Evolutionary conservation across 805 yeast species (phyloP), one percentile per base, ranked within the genome.

Genomic region (Metschnikowia sp.): DNA sequence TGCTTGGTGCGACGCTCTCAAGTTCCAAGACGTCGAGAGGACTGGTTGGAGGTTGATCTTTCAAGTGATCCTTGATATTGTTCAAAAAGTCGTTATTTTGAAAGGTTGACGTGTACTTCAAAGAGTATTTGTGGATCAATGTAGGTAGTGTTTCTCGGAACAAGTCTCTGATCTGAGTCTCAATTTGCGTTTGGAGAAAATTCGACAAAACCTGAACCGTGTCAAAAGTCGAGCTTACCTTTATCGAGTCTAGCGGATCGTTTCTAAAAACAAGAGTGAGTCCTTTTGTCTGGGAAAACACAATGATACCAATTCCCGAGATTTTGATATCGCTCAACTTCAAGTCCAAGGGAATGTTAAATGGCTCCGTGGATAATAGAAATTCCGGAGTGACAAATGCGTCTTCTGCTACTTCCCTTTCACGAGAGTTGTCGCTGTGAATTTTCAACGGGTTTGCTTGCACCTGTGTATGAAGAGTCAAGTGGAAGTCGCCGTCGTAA

Each of bases 61-160:
- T 50, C 44, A 55, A 47, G 28, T 52, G 55, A 32, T 54, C 54
- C 35, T 52, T 54, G 37, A 61, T 43, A 40, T 61, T 60, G 47
- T 52, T 48, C 40, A 61, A 51, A 37, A 51, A 42, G 42, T 58
- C 59, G 26, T 59, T 55, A 37, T 55, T 48, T 13, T 55, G 50
- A 42, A 61, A 55, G 2, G 57, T 40, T 8, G 58, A 52, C 18
- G 56, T 57, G 50, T 70, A 89, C 55, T 78, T 81, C 58, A 86
- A 80, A 32, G 89, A 82, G 48, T 88, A 75, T 57, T 84, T 81
- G 66, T 89, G 91, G 44, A 89, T 74, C 39, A 88, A 80, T 10
- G 88, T 81, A 2, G 96, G 96, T 45, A 89, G 74, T 44, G 88
- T 85, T 61, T 89, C 96, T 51, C 94, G 74, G 66, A 89, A 89